These are phyloP conservation scores for Aspergillus asperescens DNA, from an alignment of 495 filamentous ascomycete species.

Conservation along the genomic window DNA sequence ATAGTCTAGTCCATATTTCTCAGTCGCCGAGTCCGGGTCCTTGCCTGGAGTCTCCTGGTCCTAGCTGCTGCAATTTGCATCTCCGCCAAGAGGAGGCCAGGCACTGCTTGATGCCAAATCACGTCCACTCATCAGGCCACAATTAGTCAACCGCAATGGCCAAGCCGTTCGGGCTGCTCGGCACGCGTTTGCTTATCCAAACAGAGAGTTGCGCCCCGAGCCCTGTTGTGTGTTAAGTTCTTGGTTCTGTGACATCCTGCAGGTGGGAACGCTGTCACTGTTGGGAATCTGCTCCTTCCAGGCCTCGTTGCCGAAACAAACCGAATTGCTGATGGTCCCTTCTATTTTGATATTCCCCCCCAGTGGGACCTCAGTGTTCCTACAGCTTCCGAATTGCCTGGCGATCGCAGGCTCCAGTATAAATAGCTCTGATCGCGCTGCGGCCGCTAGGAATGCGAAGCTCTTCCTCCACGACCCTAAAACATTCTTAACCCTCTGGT, in stretches of 20 bases:
- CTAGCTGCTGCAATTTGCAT: too few species aligned
- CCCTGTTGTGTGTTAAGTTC: too few species aligned
- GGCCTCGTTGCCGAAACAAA: conserved; percentile 2
- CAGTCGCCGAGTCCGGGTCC: too few species aligned
- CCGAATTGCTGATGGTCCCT: not conserved
- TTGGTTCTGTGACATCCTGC: not conserved
- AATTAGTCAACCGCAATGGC: conserved; percentile 11
- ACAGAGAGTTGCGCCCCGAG: conserved; percentile 1
- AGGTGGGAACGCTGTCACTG: not conserved
- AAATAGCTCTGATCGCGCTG: not conserved
- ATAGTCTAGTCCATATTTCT: too few species aligned
- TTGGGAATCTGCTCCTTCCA: conserved; percentile 7
- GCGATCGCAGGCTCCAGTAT: not conserved
- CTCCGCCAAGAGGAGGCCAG: not conserved
- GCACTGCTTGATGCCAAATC: not conserved
- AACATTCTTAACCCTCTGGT: too few species aligned
- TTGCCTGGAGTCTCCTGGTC: too few species aligned
- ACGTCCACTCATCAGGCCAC: conserved; percentile 8
- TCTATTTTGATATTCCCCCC: not conserved
- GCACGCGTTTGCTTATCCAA: not conserved
- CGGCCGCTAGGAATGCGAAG: conserved; percentile 1
- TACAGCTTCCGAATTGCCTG: not conserved
- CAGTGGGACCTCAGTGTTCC: not conserved
- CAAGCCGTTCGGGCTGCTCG: conserved; percentile 6
- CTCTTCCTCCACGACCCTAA: too few species aligned